Evolutionary conservation across 495 filamentous ascomycete genomes (phyloP), one percentile per base, ranked within the genome.

Genomic region (Lasiosphaeriaceae sp.): DNA sequence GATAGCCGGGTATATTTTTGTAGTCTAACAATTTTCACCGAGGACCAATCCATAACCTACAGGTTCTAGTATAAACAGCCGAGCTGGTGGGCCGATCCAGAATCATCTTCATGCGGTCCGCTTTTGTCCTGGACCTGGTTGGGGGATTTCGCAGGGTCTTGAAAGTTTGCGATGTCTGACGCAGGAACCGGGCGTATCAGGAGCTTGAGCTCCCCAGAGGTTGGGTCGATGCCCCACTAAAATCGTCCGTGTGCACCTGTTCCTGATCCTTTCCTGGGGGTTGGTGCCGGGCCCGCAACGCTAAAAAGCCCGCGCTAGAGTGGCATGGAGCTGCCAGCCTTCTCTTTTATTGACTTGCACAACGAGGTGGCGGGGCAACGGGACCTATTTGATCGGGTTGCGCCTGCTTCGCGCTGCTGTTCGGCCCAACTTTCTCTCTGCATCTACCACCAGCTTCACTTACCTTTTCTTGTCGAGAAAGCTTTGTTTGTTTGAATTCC

Each of bases 341-440:
- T 46, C 46, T 45, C 26, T 43, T 63, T 63, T 63, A 59, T 63
- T 63, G 60, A 63, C 60, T 63, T 63, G 21, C 44, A 17, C 39
- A 62, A 35, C 19, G 19, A 49, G 60, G 60, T 63, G 60, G 60
- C 60, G 56, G 60, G 60, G 60, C 59, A 63, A 63, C 56, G 52
- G 23, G 11, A 29, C 47, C 26, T 63, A 63, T 59, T 59, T 58
- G 41, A 44, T 41, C 20, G 21, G 51, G 44, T 54, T 55, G 41
- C 52, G 29, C 44, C 49, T 35, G 31, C 14, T 11, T 19, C n/a
- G 41, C 47, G 20, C 34, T n/a, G 14, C 51, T 16, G 9, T 43
- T 17, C 39, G 29, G 52, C 39, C n/a, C 44, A 43, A 29, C 23
- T 47, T 24, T 20, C 26, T 31, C 26, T n/a, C 12, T 47, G 17